Evolutionary conservation across 768 basidiomycete genomes (phyloP).

Genomic region (Trametes sanguinea): DNA sequence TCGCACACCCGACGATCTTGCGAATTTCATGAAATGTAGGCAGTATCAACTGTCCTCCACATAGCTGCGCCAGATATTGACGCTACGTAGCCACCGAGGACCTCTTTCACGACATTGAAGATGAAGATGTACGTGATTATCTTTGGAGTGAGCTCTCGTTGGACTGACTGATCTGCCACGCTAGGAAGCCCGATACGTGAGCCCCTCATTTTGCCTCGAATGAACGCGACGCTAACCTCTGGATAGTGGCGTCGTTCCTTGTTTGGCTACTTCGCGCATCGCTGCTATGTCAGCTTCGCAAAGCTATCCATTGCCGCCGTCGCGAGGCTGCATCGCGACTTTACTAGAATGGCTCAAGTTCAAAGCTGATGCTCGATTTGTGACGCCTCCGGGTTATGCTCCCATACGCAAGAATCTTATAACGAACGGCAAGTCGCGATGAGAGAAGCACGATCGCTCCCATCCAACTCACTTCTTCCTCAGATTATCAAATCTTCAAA

Average conservation of each 20-base stretch:
- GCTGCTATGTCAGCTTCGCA: conserved; percentile 71
- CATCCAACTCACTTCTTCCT: neutral
- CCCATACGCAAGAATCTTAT: conserved; percentile 49
- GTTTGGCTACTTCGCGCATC: conserved; percentile 80
- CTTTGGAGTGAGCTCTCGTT: neutral
- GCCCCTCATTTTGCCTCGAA: neutral
- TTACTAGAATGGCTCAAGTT: conserved; percentile 55
- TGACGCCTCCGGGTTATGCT: conserved; percentile 12
- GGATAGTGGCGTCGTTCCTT: conserved; percentile 69
- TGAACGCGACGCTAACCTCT: too few relatives aligned
- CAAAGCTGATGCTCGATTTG: neutral
- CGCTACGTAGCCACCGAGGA: conserved; percentile 5
- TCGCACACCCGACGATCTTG: conserved; percentile 20
- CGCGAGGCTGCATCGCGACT: conserved; percentile 66
- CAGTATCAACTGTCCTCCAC: neutral
- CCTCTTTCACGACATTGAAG: conserved; percentile 46
- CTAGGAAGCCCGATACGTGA: conserved; percentile 16
- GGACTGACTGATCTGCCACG: too few relatives aligned
- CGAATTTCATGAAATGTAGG: conserved; percentile 25
- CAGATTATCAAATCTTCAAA: conserved; percentile 57
- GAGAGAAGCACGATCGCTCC: neutral
- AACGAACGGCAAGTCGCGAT: conserved; percentile 41
- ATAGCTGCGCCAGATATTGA: neutral
- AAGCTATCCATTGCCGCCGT: conserved; percentile 78
- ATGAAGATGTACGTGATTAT: conserved; percentile 49